phyloP scores from a whole-genome alignment of 2,329 filamentous ascomycete species.

The Berkeleyomyces rouxiae region DNA sequence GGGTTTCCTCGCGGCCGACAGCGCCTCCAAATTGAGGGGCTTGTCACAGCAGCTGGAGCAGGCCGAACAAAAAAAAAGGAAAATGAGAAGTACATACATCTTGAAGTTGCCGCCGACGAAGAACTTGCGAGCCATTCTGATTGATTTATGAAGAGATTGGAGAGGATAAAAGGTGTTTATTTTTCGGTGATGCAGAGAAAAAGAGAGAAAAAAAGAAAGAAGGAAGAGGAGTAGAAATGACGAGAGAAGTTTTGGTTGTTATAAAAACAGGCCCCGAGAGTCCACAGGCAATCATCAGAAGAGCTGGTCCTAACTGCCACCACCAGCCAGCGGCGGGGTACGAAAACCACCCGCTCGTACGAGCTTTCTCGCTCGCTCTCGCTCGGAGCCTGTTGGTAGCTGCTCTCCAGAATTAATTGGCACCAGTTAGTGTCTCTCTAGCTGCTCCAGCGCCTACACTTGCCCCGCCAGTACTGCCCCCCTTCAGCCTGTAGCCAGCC shows the following conservation, averaged over 20 bases:
- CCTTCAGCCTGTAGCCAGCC: no score
- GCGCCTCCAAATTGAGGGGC: constrained; percentile 6
- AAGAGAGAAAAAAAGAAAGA: constrained; percentile 2
- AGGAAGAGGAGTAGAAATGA: not conserved
- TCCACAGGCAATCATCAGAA: not conserved
- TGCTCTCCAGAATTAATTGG: no score
- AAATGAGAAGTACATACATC: constrained; percentile 47
- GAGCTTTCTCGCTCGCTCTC: no score
- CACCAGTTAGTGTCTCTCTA: no score
- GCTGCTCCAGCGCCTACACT: no score
- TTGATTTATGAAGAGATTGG: constrained; percentile 19
- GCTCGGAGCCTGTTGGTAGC: no score
- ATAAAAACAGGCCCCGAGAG: not conserved
- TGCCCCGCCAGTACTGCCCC: no score
- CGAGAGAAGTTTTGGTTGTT: not conserved
- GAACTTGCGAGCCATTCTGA: constrained; percentile 85
- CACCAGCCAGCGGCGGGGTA: no score
- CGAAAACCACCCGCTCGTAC: no score
- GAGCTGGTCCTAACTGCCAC: no score
- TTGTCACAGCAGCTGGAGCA: not conserved
- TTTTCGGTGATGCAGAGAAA: not conserved
- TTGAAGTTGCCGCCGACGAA: constrained; percentile 99
- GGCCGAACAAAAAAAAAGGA: not conserved
- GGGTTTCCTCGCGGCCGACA: constrained; percentile 14
- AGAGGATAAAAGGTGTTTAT: constrained; percentile 3